Evolutionary conservation across 2,329 filamentous ascomycete species (phyloP), one percentile per base, ranked within the genome.

Genomic region (Botrytis deweyae): DNA sequence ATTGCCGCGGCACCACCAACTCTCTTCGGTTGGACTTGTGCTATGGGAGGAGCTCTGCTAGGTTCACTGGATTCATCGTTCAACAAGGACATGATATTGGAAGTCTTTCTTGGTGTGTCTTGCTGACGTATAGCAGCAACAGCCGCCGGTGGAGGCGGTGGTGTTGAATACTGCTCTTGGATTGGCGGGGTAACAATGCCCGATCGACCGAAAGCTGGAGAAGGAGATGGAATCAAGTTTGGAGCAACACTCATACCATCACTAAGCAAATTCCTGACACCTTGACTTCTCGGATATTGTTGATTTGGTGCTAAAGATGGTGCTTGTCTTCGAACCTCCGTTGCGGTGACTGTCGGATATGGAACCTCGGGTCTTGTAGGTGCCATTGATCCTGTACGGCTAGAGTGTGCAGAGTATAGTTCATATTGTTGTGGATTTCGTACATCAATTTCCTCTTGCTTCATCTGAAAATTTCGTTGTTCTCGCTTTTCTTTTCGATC

Each of bases 11-110:
- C 6, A 42, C n/a, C 36, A 33, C 36, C 38, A 44, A 38, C 49
- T 58, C 66, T 58, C 66, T 69, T 69, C 22, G 78, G 77, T 29
- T 80, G 79, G 42, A 79, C 78, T 46, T 77, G 80, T 20, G 77
- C 77, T 36, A 74, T 70, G 49, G 78, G 77, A 8, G 77, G 74
- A 40, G 79, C 74, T 72, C 79, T 79, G 44, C 74, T 78, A 69
- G 84, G 82, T 1, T 84, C 81, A n/a, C 85, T 85, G 10, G 85
- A 82, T 71, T 90, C 89, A 70, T 81, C 80, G 75, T 90, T 88
- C 4, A 91, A 83, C 75, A 91, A 81, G 0, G 88, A 88, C 86
- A 90, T 89, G 75, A 91, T 85, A 76, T 84, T 91, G 22, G 88
- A 90, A 12, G 86, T 89, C 82, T 90, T 91, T n/a, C 87, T 85